Evolutionary conservation across 2,329 filamentous ascomycete genomes (phyloP).

Genomic region (Fonsecaea monophora): DNA sequence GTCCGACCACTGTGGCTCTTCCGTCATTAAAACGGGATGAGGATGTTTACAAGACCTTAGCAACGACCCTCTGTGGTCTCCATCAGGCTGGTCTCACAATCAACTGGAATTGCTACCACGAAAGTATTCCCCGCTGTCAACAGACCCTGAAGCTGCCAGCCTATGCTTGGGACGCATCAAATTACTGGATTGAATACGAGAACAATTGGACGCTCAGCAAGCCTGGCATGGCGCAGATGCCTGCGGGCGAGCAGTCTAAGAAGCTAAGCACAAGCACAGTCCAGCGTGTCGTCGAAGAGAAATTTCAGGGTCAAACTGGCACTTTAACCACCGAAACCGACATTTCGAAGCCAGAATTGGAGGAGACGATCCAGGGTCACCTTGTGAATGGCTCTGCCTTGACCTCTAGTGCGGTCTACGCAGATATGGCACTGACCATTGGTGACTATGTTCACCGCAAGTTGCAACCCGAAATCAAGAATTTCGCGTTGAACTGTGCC

Average conservation of each 20-base stretch:
- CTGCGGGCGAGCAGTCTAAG: background rate
- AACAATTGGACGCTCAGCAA: slow-evolving; percentile 34
- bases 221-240: background rate
- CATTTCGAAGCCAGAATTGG: slow-evolving; percentile 33
- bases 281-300: slow-evolving; percentile 8
- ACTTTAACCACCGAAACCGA: slow-evolving; percentile 33
- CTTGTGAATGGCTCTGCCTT: slow-evolving; percentile 40
- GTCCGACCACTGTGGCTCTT: slow-evolving; percentile 61
- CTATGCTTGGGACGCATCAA: slow-evolving; percentile 32
- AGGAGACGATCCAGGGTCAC: slow-evolving; percentile 38
- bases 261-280: slow-evolving; percentile 34
- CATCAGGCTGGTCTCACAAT: slow-evolving; percentile 68
- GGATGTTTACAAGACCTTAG: slow-evolving; percentile 68
- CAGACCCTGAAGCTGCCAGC: slow-evolving; percentile 14
- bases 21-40: slow-evolving; percentile 69
- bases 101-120: slow-evolving; percentile 74
- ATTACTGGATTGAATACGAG: slow-evolving; percentile 44
- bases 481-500: slow-evolving; percentile 45
- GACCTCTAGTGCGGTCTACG: slow-evolving; percentile 40
- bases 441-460: slow-evolving; percentile 43
- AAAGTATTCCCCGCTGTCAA: slow-evolving; percentile 55
- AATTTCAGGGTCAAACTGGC: background rate
- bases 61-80: slow-evolving; percentile 64
- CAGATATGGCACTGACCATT: slow-evolving; percentile 42
- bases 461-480: slow-evolving; percentile 45